Evolutionary conservation across 2,329 filamentous ascomycete genomes (phyloP), one percentile per base, ranked within the genome.

Genomic region (Hirsutella minnesotensis): DNA sequence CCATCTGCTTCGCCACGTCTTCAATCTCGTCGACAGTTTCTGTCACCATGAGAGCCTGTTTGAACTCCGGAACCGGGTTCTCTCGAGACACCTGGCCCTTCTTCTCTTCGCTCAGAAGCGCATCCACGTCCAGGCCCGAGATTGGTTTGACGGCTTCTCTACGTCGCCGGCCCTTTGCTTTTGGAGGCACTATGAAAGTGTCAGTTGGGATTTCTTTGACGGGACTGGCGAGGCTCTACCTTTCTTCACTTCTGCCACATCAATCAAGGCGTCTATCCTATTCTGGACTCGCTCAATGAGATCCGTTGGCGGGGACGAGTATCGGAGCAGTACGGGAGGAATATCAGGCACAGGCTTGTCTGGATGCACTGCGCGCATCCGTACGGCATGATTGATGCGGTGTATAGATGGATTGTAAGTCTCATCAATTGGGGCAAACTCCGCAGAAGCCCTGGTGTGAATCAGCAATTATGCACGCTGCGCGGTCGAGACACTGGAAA

Each of bases 61-160:
- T 94, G 74, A 95, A 95, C 46, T 90, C 86, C 0, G 92, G 88
- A 5, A 96, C 79, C 1, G 89, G 79, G 49, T 96, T 96, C 9
- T 82, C 73, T 0, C 74, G 59, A 2, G 69, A 68, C 19, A 79
- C 69, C n/a, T 50, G 50, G 5, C 50, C 53, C 43, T 64, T 66
- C 47, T 62, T 62, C 22, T 64, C 65, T 38, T 71, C 75, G 38
- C 75, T 73, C n/a, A 96, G 77, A 3, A 96, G 75, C 4, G 79
- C 79, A 46, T 89, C 83, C 33, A 96, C 75, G 53, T 96, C 85
- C 34, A 98, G 79, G 18, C 89, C 89, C 0, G 90, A 96, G 9
- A 95, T 75, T 0, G 92, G 92, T 53, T 90, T 90, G 45, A 83
- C 74, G 1, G 73, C 64, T 24, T 94, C 80, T 50, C 77, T 76